Percentiles rank a stretch among this genome's conserved stretches.
These are phyloP conservation scores for Hymenochaete sp. DNA, from an alignment of 1,284 basidiomycete genomes.

Conservation along the genomic window DNA sequence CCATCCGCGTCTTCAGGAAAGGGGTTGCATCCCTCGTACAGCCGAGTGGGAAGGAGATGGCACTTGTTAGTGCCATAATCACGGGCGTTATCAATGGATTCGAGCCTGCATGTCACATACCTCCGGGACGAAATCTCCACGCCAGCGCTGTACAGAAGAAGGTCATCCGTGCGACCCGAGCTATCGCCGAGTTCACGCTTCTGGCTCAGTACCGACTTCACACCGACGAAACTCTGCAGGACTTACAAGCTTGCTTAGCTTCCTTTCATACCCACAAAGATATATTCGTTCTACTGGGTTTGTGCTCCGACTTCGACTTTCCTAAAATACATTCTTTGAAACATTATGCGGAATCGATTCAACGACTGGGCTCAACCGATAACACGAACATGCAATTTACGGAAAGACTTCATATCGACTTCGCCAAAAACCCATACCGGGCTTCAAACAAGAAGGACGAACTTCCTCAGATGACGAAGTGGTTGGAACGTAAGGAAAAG, in stretches of 20 bases:
- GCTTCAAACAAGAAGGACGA: constrained; percentile 24
- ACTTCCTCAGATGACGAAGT: constrained; percentile 30
- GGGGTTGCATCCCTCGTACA: constrained; percentile 22
- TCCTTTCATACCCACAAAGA: constrained; percentile 24
- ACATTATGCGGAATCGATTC: constrained; percentile 28
- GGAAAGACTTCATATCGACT: constrained; percentile 24
- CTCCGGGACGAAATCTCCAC: constrained; percentile 20
- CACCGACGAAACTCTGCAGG: constrained; percentile 18
- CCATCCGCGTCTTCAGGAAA: constrained; percentile 23
- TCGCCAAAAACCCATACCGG: constrained; percentile 24
- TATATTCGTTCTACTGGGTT: constrained; percentile 21
- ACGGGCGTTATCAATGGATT: too few relatives aligned
- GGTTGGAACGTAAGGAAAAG: constrained; percentile 21
- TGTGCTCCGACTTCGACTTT: constrained; percentile 30
- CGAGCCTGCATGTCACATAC: constrained; percentile 21
- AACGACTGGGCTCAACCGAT: constrained; percentile 25
- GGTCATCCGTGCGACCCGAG: constrained; percentile 15
- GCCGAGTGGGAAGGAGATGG: constrained; percentile 22
- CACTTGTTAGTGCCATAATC: too few relatives aligned
- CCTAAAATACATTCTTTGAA: constrained; percentile 21
- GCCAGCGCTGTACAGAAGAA: background rate
- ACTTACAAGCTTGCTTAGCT: constrained; percentile 20
- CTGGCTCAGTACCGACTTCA: constrained; percentile 24
- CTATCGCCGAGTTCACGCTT: constrained; percentile 25
- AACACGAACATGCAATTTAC: constrained; percentile 28